A percentile compares a stretch with the other conserved stretches of the same genome.
Conservation (phyloP, 2,329 filamentous ascomycete species). For the Fusarium xyrophilum region DNA sequence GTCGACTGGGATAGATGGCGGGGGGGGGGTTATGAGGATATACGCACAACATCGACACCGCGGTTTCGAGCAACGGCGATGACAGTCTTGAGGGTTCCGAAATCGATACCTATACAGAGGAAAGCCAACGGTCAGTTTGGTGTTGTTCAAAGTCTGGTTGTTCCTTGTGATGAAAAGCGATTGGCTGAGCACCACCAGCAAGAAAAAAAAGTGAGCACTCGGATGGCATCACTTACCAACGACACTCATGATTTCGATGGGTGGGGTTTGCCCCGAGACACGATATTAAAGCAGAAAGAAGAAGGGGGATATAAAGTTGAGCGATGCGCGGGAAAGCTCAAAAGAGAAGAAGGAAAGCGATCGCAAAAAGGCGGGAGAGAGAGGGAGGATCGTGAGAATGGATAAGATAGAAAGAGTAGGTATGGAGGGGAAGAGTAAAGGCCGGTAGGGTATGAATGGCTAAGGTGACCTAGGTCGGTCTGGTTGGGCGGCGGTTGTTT, state of each 20-base stretch:
- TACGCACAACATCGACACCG: slow-evolving; percentile 96
- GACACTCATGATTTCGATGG: slow-evolving; percentile 59
- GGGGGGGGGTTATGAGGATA: slow-evolving; percentile 24
- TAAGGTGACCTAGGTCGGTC: background rate
- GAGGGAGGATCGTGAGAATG: slow-evolving; percentile 28
- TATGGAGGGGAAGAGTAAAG: slow-evolving; percentile 24
- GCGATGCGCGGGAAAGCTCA: slow-evolving; percentile 35
- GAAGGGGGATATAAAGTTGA: slow-evolving; percentile 12
- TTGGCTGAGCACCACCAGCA: background rate
- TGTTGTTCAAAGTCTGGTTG: slow-evolving; percentile 13
- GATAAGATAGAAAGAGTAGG: slow-evolving; percentile 4
- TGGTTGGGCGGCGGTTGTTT: slow-evolving; percentile 30
- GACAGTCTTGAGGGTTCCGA: slow-evolving; percentile 96
- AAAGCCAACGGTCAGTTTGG: slow-evolving; percentile 26
- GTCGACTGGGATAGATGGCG: slow-evolving; percentile 21
- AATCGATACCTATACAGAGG: slow-evolving; percentile 75
- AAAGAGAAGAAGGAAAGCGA: slow-evolving; percentile 28
- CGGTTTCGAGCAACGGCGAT: slow-evolving; percentile 98
- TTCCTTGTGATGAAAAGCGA: background rate
- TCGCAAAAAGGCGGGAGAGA: slow-evolving; percentile 24
- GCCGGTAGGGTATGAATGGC: slow-evolving; percentile 4
- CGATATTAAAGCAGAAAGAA: slow-evolving; percentile 29
- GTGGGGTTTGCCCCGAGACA: slow-evolving; percentile 38
- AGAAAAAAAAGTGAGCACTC: background rate
- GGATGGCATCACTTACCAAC: slow-evolving; percentile 52